phyloP scores from a whole-genome alignment of 2,329 filamentous ascomycete species.

The Diaporthe citriasiana region DNA sequence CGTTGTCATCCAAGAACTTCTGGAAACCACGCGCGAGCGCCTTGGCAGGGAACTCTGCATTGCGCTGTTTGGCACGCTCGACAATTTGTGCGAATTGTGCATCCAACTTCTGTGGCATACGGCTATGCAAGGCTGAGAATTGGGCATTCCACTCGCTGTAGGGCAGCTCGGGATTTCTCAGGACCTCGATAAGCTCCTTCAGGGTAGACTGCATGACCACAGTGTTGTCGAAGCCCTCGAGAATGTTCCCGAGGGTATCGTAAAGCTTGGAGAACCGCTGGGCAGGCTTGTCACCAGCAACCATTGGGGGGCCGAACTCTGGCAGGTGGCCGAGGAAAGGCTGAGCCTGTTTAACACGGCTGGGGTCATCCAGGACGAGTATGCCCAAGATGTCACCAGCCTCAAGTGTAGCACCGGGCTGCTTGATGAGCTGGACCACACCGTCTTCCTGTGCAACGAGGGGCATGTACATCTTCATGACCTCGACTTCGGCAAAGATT shows the following conservation, averaged over 20 bases:
- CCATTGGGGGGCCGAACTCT: constrained; percentile 85
- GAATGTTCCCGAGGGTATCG: constrained; percentile 86
- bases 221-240: constrained; percentile 96
- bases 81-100: constrained; percentile 85
- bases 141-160: constrained; percentile 98
- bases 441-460: constrained; percentile 94
- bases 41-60: constrained; percentile 92
- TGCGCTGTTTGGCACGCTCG: constrained; percentile 83
- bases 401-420: constrained; percentile 96
- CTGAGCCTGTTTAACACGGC: constrained; percentile 95
- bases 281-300: constrained; percentile 91
- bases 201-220: constrained; percentile 92
- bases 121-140: constrained; percentile 94
- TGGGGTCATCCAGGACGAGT: constrained; percentile 92
- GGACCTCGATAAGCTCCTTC: constrained; percentile 89
- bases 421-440: constrained; percentile 98
- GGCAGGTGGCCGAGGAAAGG: constrained; percentile 94
- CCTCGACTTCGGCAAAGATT: constrained; percentile 95
- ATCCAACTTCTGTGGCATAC: constrained; percentile 96
- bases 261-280: constrained; percentile 86
- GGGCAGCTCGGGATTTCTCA: constrained; percentile 90
- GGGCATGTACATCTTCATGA: constrained; percentile 99
- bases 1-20: constrained; percentile 91
- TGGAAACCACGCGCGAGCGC: constrained; percentile 84
- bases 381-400: constrained; percentile 99